These are phyloP conservation scores for Sporothrix curviconia DNA, from an alignment of 2,329 filamentous ascomycete genomes.

Conservation along the genomic window DNA sequence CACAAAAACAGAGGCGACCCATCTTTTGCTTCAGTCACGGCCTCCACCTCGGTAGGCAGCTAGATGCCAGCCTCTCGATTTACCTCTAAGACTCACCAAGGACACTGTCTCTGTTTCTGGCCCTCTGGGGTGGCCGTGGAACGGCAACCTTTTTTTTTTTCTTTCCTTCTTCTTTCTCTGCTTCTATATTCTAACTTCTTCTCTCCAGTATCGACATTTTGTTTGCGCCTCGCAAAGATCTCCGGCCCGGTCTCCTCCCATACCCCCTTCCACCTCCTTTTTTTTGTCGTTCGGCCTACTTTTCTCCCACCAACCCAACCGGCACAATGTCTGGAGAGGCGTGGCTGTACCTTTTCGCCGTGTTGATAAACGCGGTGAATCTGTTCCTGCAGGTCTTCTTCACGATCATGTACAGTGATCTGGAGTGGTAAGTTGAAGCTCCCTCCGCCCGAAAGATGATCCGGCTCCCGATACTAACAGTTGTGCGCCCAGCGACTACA, in stretches of 20 bases:
- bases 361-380: conserved; percentile 99
- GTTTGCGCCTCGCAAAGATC: not conserved
- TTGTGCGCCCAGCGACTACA: conserved; percentile 88
- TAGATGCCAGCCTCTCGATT: conserved; percentile 12
- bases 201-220: not conserved
- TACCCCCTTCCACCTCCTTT: not conserved
- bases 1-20: not conserved
- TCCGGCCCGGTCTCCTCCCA: not conserved
- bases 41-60: not conserved
- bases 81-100: too few species aligned
- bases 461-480: conserved; percentile 30
- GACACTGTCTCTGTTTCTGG: not conserved
- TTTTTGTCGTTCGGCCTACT: not conserved
- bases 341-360: conserved; percentile 95
- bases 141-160: not conserved
- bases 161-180: not conserved
- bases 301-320: not conserved
- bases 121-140: not conserved
- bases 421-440: conserved; percentile 75
- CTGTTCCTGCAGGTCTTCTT: conserved; percentile 99
- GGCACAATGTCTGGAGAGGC: conserved; percentile 86
- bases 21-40: not conserved
- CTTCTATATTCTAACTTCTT: not conserved
- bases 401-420: conserved; percentile 99
- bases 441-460: too few species aligned